These are phyloP conservation scores for Phytophthora ohioensis DNA, from an alignment of 352 stramenopile species.

Conservation along the genomic window DNA sequence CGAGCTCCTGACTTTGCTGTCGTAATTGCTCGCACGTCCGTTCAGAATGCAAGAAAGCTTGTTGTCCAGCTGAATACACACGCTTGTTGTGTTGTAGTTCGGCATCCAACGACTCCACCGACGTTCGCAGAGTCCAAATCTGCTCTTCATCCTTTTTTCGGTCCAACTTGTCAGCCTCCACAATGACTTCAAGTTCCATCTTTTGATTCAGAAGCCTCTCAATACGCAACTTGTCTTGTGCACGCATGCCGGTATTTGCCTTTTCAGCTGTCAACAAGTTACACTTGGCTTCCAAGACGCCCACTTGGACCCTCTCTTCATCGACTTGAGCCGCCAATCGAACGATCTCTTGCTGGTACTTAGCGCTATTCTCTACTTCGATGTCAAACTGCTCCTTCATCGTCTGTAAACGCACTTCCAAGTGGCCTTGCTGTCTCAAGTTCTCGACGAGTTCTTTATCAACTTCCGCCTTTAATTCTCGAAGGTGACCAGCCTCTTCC, in stretches of 20 bases:
- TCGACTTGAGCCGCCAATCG: slow-evolving; percentile 51
- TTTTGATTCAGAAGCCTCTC: slow-evolving; percentile 84
- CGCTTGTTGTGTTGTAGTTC: slow-evolving; percentile 86
- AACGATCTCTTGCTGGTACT: slow-evolving; percentile 53
- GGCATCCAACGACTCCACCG: slow-evolving; percentile 72
- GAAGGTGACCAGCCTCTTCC: slow-evolving; percentile 40
- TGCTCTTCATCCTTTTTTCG: slow-evolving; percentile 74
- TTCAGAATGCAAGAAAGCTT: slow-evolving; percentile 80
- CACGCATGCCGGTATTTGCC: slow-evolving; percentile 78
- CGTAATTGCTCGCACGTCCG: slow-evolving; percentile 75
- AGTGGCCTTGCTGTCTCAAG: slow-evolving; percentile 54
- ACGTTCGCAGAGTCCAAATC: slow-evolving; percentile 70
- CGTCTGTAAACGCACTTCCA: slow-evolving; percentile 56
- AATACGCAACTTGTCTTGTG: slow-evolving; percentile 84
- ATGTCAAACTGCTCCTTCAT: slow-evolving; percentile 78
- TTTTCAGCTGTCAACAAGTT: slow-evolving; percentile 75
- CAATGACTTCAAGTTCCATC: slow-evolving; percentile 69
- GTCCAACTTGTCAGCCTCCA: slow-evolving; percentile 68
- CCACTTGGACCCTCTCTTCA: slow-evolving; percentile 67
- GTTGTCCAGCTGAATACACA: slow-evolving; percentile 79
- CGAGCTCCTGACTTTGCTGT: slow-evolving; percentile 67
- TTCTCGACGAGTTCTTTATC: slow-evolving; percentile 64
- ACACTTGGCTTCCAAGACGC: slow-evolving; percentile 73
- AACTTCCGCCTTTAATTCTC: slow-evolving; percentile 48
- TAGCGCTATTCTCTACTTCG: slow-evolving; percentile 54